Base-by-base conservation (phyloP, 179 eudicot species). In the Silene coronaria region DNA sequence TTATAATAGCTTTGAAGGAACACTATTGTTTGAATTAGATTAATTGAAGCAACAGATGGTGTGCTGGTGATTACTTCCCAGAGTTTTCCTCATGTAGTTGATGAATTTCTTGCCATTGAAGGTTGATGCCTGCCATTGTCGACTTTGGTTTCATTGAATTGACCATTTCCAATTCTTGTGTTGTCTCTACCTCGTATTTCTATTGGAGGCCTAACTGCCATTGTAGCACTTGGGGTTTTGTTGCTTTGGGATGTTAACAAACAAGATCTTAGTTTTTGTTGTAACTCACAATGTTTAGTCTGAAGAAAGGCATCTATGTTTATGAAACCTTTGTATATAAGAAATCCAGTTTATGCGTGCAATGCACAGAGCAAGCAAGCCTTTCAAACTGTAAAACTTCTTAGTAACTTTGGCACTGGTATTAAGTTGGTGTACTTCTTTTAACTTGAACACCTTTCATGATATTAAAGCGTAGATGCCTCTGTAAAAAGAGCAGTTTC, bases 331-430 rank as follows among this genome's bases (percentile, higher is more conserved):
- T n/a, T 59, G 27, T 23, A 21, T 58, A 8, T 21, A 21, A 58
- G 24, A 58, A 21, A 21, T 58, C 62, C 23, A 17, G 24, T 58
- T 58, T 58, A 58, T 58, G 62, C 2, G 6, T 58, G 62, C 62
- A 58, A 13, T 65, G 42, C 61, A 75, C 9, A 17, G 60, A 62
- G 53, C 59, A 76, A 48, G 68, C 19, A 55, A 36, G 42, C 34
- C 13, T 26, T 22, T 34, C 26, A 34, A 55, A 34, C 22, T 21
- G 28, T 34, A 36, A 7, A 30, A 55, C 38, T 34, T 53, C 1
- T 51, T 10, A 51, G 14, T 46, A 16, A 53, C 59, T 75, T 17
- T 28, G 48, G 11, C 19, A 4, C 3, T 2, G 42, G 19, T 69
- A 12, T n/a, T 17, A 65, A 46, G 2, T 19, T 34, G 38, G 26